A percentile compares a stretch with the other conserved stretches of the same genome.
Conservation (phyloP, 805 yeast genomes). For the Kuraishia capsulata region DNA sequence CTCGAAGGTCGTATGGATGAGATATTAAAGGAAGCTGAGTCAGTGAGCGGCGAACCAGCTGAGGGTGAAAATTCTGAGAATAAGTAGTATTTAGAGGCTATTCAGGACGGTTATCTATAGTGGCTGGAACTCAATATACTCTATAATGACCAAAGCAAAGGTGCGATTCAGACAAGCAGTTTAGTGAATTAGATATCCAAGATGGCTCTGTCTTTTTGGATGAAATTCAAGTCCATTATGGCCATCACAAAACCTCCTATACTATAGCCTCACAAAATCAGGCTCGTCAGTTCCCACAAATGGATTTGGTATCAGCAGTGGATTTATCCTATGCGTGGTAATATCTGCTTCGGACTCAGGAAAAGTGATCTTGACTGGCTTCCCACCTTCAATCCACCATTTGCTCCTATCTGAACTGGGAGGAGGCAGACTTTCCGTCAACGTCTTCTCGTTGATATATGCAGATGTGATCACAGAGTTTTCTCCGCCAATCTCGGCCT, state of each 20-base stretch:
- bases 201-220: too few species aligned
- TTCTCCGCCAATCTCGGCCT: constrained; percentile 32
- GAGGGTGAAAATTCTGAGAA: too few species aligned
- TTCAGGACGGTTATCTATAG: too few species aligned
- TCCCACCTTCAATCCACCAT: constrained; percentile 90
- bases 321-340: constrained; percentile 43
- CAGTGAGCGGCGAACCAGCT: neutral
- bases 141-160: too few species aligned
- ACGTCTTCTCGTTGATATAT: constrained; percentile 17
- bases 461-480: constrained; percentile 21
- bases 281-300: constrained; percentile 48
- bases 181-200: too few species aligned
- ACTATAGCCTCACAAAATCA: constrained; percentile 46
- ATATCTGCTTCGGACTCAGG: constrained; percentile 27
- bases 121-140: too few species aligned
- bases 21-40: constrained; percentile 39
- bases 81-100: too few species aligned
- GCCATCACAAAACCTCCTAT: too few species aligned
- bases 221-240: too few species aligned
- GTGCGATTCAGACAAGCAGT: too few species aligned
- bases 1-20: constrained; percentile 58
- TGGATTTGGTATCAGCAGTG: constrained; percentile 64
- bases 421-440: constrained; percentile 55
- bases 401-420: constrained; percentile 76
- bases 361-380: constrained; percentile 59